Base-by-base conservation (phyloP, 148 eudicot genomes). In the Rhododendron vialii region DNA sequence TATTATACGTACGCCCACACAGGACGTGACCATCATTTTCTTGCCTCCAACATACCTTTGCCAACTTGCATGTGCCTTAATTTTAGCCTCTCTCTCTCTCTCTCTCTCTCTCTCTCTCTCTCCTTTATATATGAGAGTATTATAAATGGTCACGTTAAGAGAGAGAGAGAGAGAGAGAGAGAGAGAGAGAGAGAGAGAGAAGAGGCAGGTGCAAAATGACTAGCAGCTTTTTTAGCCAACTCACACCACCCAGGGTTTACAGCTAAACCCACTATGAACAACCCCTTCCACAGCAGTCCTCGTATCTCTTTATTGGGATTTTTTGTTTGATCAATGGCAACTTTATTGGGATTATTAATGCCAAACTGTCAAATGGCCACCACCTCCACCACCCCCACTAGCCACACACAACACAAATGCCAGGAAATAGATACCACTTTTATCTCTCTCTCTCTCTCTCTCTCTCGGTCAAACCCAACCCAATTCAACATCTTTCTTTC, bases 11-110 rank as follows among this genome's bases (percentile, higher is more conserved):
- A 14, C 8, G 48, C 1, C 24, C 48, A 76, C 80, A 36, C 50
- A 38, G 50, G 55, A 45, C 55, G 81, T 45, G 67, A 86, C 88
- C 87, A 87, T 89, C 91, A 41, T 82, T 89, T 82, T 86, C 85
- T 75, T 89, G 88, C 84, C 85, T 80, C 77, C 91, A 89, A 74
- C 73, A 26, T 9, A 78, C 82, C 80, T 15, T 81, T 48, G 85
- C 89, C 90, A 81, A 83, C 85, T 82, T 36, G 74, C 24, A 12
- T 45, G 38, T 59, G 74, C 35, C 65, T 38, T 9, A 38, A 7
- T 38, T 47, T 47, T 47, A 9, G 50, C 50, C 50, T 47, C 50
- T 20, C 30, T n/a, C 80, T 5, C 81, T 24, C 81, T 24, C 81
- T 24, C 81, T 45, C 81, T 45, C 55, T 45, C 33, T 24, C 81